A percentile compares a stretch with the other conserved stretches of the same genome.
Evolutionary conservation across 2,329 filamentous ascomycete genomes (phyloP).

Genomic region (Ceratocystis harringtonii): DNA sequence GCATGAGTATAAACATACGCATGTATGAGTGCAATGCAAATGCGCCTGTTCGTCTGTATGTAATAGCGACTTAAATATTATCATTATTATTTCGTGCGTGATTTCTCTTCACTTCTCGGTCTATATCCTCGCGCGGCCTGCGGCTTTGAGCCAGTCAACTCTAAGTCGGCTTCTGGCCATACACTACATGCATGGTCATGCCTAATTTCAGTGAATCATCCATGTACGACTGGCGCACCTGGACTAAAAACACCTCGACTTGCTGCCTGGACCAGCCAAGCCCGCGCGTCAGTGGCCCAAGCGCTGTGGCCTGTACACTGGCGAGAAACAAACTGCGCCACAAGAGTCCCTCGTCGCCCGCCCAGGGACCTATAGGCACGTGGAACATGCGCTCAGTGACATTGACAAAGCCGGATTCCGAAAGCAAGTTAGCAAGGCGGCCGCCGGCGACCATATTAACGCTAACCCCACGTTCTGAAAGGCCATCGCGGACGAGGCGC

Average conservation of each 20-base stretch:
- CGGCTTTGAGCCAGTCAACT: not conserved
- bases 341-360: slow-evolving; percentile 38
- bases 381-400: slow-evolving; percentile 35
- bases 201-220: slow-evolving; percentile 33
- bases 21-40: no score
- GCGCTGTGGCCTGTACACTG: slow-evolving; percentile 35
- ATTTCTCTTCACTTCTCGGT: not conserved
- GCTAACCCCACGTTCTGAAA: slow-evolving; percentile 32
- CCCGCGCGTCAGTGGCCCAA: slow-evolving; percentile 37
- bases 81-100: not conserved
- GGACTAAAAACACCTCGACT: slow-evolving; percentile 34
- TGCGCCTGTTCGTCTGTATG: not conserved
- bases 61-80: not conserved
- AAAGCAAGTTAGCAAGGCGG: slow-evolving; percentile 31
- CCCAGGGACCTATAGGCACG: slow-evolving; percentile 41
- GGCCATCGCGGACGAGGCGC: slow-evolving; percentile 31
- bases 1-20: not conserved
- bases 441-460: slow-evolving; percentile 31
- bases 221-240: slow-evolving; percentile 34
- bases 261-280: slow-evolving; percentile 34
- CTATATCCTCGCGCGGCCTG: not conserved
- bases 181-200: slow-evolving; percentile 42
- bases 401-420: slow-evolving; percentile 37
- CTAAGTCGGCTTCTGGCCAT: slow-evolving; percentile 34
- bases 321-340: slow-evolving; percentile 37